phyloP scores from a whole-genome alignment of 352 stramenopile species.

The Phytophthora megakarya region DNA sequence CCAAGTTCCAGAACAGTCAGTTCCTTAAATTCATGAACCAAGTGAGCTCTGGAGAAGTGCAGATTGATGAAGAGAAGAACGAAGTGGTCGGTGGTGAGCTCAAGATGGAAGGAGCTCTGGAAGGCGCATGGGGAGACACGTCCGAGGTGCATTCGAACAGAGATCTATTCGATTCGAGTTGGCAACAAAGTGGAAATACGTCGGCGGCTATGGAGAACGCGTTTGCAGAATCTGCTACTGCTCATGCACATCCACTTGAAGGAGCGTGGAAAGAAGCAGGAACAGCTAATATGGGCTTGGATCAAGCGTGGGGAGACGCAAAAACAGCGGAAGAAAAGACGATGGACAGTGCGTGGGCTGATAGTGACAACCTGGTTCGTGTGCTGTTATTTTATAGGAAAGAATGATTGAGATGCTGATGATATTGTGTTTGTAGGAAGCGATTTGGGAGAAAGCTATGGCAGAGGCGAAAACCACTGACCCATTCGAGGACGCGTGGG shows the following conservation, averaged over 20 bases:
- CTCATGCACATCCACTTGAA: constrained; percentile 36
- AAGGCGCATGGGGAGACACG: constrained; percentile 66
- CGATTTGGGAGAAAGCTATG: constrained; percentile 83
- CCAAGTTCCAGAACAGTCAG: constrained; percentile 86
- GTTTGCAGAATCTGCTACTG: constrained; percentile 44
- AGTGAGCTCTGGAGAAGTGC: constrained; percentile 69
- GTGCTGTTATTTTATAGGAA: not conserved
- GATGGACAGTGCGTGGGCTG: constrained; percentile 64
- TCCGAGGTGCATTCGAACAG: constrained; percentile 59
- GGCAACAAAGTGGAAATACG: constrained; percentile 43
- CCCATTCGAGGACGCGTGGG: constrained; percentile 82
- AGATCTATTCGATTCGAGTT: constrained; percentile 64
- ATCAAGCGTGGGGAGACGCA: constrained; percentile 53
- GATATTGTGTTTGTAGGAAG: constrained; percentile 44
- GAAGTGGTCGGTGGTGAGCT: constrained; percentile 49
- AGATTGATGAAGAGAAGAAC: constrained; percentile 84
- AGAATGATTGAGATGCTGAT: not conserved
- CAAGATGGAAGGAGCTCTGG: constrained; percentile 56
- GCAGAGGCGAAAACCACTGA: constrained; percentile 67
- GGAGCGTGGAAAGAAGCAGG: constrained; percentile 47
- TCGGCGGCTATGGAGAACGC: constrained; percentile 54
- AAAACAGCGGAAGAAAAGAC: constrained; percentile 54
- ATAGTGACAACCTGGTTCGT: constrained; percentile 62
- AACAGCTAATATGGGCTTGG: constrained; percentile 36
- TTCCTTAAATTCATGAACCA: constrained; percentile 90